Evolutionary conservation across 2,329 filamentous ascomycete genomes (phyloP).

Genomic region (Fusarium sp.): DNA sequence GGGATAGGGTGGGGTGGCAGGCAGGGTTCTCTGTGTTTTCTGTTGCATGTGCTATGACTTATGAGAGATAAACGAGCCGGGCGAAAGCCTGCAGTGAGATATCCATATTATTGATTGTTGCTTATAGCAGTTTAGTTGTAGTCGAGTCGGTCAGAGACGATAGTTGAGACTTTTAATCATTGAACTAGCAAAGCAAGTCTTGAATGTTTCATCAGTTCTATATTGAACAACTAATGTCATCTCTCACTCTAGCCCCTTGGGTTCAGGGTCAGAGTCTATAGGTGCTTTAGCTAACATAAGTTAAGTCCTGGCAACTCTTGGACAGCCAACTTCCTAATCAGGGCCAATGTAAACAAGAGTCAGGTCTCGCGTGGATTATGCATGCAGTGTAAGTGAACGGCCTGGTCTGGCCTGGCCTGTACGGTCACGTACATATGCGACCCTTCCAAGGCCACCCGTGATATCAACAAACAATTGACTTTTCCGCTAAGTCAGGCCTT

Average conservation of each 20-base stretch:
- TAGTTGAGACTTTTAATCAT: not conserved
- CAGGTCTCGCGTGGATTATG: not conserved
- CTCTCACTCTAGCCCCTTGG: not conserved
- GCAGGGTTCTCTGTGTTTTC: slow-evolving; percentile 26
- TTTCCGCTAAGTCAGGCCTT: not conserved
- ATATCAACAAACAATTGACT: slow-evolving; percentile 13
- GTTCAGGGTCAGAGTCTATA: not conserved
- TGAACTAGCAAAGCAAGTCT: not conserved
- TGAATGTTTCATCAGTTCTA: not conserved
- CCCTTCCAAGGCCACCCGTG: slow-evolving; percentile 29
- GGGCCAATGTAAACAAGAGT: not conserved
- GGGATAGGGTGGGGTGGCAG: slow-evolving; percentile 30
- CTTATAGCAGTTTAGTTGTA: slow-evolving; percentile 11
- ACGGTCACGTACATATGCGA: slow-evolving; percentile 17
- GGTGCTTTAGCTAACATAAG: not conserved
- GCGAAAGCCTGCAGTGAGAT: slow-evolving; percentile 38
- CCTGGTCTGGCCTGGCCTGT: not conserved
- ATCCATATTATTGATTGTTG: slow-evolving; percentile 36
- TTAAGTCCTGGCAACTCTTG: not conserved
- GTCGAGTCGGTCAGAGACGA: not conserved
- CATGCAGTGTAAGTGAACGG: not conserved
- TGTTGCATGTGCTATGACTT: slow-evolving; percentile 42
- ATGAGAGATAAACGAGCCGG: slow-evolving; percentile 44
- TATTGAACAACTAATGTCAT: not conserved
- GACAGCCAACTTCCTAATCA: not conserved